Conservation (phyloP, 441 rosid species). For the Croton setiger region DNA sequence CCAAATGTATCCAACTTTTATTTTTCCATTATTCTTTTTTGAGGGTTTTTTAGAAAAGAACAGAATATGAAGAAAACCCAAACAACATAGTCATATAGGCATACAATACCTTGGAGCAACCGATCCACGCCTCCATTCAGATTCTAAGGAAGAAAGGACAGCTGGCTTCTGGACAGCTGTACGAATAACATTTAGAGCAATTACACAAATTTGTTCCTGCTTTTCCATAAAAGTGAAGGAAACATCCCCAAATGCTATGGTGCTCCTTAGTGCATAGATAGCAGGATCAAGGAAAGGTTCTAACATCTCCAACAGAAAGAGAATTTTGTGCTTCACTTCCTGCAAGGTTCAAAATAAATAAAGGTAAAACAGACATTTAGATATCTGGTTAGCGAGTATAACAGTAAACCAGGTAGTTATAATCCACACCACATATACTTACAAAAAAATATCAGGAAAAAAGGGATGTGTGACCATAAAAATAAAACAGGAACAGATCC, state of each 20-base stretch:
- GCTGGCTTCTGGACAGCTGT: conserved; percentile 69
- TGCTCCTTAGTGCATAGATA: conserved; percentile 47
- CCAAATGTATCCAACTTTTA: neutral
- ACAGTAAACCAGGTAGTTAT: conserved; percentile 5
- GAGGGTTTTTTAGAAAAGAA: neutral
- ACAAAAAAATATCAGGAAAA: neutral
- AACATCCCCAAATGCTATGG: conserved; percentile 62
- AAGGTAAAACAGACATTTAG: neutral
- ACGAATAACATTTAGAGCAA: conserved; percentile 68
- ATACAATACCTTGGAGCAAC: conserved; percentile 73
- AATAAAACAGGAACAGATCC: neutral
- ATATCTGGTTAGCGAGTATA: neutral
- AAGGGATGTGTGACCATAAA: neutral
- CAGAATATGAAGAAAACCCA: conserved; percentile 12
- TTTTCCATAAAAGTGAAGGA: conserved; percentile 50
- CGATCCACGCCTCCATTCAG: conserved; percentile 80
- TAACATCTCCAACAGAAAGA: conserved; percentile 83
- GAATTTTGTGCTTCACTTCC: conserved; percentile 83
- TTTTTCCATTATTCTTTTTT: neutral
- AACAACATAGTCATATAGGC: conserved; percentile 14
- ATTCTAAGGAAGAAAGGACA: conserved; percentile 77
- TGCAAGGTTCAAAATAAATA: conserved; percentile 32
- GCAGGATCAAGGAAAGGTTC: conserved; percentile 86
- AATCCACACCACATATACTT: neutral
- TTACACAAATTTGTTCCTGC: conserved; percentile 53